Evolutionary conservation across 1,284 basidiomycete species (phyloP).

Genomic region (Hemileia vastatrix): DNA sequence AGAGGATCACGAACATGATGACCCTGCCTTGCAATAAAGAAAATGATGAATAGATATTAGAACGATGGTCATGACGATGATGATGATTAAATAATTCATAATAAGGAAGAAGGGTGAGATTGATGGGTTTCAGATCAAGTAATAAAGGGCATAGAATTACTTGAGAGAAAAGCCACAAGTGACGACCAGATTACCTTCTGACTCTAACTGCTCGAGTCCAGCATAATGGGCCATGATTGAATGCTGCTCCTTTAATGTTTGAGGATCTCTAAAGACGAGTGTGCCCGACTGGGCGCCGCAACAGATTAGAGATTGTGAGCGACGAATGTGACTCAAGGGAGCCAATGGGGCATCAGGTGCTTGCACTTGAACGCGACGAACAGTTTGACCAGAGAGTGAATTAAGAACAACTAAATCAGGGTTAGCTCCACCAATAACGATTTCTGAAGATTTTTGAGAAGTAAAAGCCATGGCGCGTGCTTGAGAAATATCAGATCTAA

Average conservation of each 20-base stretch:
- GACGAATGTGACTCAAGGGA: conserved; percentile 16
- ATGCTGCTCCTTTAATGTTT: conserved; percentile 22
- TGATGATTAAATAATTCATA: background rate
- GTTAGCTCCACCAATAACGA: conserved; percentile 22
- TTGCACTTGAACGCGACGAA: conserved; percentile 4
- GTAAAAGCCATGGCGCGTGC: conserved; percentile 12
- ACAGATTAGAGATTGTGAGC: conserved; percentile 20
- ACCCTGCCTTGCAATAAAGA: conserved; percentile 56
- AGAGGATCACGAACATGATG: conserved; percentile 81
- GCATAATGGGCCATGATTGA: conserved; percentile 24
- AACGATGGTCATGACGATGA: background rate
- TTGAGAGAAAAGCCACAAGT: conserved; percentile 24
- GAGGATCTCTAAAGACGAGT: conserved; percentile 19
- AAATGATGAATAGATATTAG: background rate
- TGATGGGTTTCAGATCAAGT: background rate
- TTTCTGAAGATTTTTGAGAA: conserved; percentile 12
- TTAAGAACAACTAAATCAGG: conserved; percentile 24
- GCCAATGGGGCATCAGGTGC: conserved; percentile 8
- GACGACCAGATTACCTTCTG: conserved; percentile 23
- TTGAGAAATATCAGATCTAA: background rate
- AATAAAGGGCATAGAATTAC: conserved; percentile 5
- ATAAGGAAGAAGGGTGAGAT: background rate
- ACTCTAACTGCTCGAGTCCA: conserved; percentile 25
- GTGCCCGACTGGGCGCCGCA: conserved; percentile 23
- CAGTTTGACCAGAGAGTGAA: conserved; percentile 10